Evolutionary conservation across 306 rosid species (phyloP), one percentile per base, ranked within the genome.

Genomic region (Cucurbita maxima): DNA sequence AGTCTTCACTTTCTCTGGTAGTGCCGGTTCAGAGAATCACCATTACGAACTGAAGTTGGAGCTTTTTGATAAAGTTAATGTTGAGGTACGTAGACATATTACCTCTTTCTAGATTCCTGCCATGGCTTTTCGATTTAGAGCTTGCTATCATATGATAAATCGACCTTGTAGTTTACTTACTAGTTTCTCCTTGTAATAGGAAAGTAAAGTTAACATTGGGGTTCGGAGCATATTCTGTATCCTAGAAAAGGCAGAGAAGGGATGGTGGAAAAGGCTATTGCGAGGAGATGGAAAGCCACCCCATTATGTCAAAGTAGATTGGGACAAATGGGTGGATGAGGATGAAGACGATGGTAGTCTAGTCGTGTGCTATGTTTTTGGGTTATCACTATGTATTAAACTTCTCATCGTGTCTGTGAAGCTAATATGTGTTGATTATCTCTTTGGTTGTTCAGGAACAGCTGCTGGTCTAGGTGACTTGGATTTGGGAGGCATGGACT

Each of bases 321-420:
- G 96, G 96, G 96, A 93, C 79, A 93, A 88, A 81, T 93, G 98
- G 98, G 98, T 82, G 5, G 98, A 93, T 72, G 96, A 93, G 72
- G 98, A 93, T 64, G 98, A 90, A 11, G 96, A 88, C 40, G 81
- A 68, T n/a, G 87, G 96, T 89, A 77, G 30, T 73, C 30, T 19
- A 8, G 14, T 37, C 5, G 2, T 69, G 50, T 58, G 8, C 4
- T 10, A 16, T 22, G 22, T 61, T 67, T 3, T 47, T 16, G 40
- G 44, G 8, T 51, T 12, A 44, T 10, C 67, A 3, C 11, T 52
- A 0, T 40, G 11, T 10, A 10, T 5, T 19, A 10, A 59, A 7
- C 16, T 45, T 22, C 6, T 67, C 15, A 0, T 58, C 41, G 7
- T 19, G 20, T 70, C 48, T 51, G 52, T n/a, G 1, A 16, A 2